Base-by-base conservation (phyloP, 1,284 basidiomycete species). In the Singerocomus rubriflavus region DNA sequence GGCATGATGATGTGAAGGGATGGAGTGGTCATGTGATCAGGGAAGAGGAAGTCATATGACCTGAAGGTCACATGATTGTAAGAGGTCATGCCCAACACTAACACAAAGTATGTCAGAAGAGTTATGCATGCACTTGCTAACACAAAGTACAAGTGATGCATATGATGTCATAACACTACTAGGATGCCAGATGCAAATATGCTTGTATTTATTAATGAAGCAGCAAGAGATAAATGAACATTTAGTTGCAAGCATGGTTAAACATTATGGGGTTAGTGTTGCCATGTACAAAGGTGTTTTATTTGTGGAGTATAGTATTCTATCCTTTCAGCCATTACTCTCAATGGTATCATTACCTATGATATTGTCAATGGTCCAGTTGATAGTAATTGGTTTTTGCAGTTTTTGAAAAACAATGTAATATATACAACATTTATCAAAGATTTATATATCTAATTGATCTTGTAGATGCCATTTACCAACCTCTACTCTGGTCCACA, bases 321-420 rank as follows among this genome's bases (percentile, higher is more conserved):
- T 0, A 63, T 66, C 16, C 38, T 68, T 4, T 57, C 62, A 3
- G 48, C 53, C 8, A 53, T 68, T 9, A 61, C 59, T 2, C 38
- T 65, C 9, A 59, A 68, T 56, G 62, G 63, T 9, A 47, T 68
- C 17, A 48, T 72, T 0, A 46, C 60, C 44, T 58, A 66, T 6
- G 52, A 71, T 14, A 65, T 74, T 27, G 34, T 64, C 16, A 42
- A 56, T 11, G 51, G 44, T 5, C 43, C 48, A 6, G 44, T 31
- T 47, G 51, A 50, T 27, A 27, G 48, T 1, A 5, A n/a, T 11
- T 3, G 1, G 12, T 57, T 57, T 35, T 1, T 47, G 1, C 3
- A 8, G 3, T 56, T 53, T 21, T 30, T 53, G 4, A 2, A 30
- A 7, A 35, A 53, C 11, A 38, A 44, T 37, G 36, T 56, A 1